Evolutionary conservation across 441 rosid genomes (phyloP), one percentile per base, ranked within the genome.

Genomic region (Euphorbia celastroides): DNA sequence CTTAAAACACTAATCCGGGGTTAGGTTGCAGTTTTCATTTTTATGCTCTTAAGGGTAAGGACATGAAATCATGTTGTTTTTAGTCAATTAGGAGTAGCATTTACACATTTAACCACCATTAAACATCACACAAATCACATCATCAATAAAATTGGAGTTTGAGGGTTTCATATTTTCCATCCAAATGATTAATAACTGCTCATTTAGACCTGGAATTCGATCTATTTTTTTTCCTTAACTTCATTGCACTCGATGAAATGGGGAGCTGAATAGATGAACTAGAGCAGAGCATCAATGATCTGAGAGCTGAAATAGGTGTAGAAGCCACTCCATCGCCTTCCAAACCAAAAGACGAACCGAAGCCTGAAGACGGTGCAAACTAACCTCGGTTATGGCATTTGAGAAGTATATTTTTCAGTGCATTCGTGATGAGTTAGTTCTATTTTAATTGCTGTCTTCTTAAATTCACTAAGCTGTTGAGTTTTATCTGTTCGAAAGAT

Each of bases 321-420:
- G 95, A 88, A 66, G 83, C 83, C 50, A 80, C 89, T 25, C 88
- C 89, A 23, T 84, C 93, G 38, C 85, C 87, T 58, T 77, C 86
- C 19, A 82, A 72, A 64, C 75, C 57, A 17, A 81, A 82, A 59
- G 82, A 80, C 31, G 89, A 80, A 61, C 74, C 89, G 70, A 83
- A 86, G 72, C 69, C 90, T 55, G 80, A 75, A 8, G 69, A 70
- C 57, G 84, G 79, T 71, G 74, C 80, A 66, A 59, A 77, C 51
- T 76, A 63, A 69, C 62, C 51, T 41, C 32, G 32, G 22, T 16
- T 38, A 16, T 20, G 26, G 17, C 19, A n/a, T 14, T 19, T 2
- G n/a, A 5, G 34, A 34, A 42, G 3, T 41, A 7, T 41, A 7
- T 9, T 41, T 41, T 41, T 10, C 12, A 34, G 38, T 4, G 38